phyloP scores from a whole-genome alignment of 1,284 basidiomycete genomes.

The Trametes polyzona region DNA sequence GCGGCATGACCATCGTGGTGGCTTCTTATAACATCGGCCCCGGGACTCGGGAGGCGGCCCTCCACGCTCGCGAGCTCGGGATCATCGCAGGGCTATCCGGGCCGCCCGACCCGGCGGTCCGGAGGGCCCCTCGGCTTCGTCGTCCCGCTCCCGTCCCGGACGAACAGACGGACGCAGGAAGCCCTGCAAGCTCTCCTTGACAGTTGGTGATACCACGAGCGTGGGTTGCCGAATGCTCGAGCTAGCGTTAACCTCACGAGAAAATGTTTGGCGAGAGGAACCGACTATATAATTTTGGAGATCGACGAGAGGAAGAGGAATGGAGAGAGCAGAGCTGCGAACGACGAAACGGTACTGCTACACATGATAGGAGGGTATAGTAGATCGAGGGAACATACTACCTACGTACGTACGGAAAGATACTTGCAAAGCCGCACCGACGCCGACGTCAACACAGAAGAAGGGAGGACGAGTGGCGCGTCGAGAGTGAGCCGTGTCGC shows the following conservation, averaged over 20 bases:
- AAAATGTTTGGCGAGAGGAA: too few relatives aligned
- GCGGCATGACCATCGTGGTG: constrained; percentile 9
- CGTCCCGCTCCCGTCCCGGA: not conserved
- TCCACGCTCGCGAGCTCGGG: not conserved
- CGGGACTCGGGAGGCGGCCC: not conserved
- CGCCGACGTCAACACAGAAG: not conserved
- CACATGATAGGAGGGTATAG: constrained; percentile 1
- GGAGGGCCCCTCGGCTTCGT: not conserved
- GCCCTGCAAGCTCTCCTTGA: not conserved
- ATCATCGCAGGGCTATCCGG: constrained; percentile 15
- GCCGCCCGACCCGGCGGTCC: constrained; percentile 15
- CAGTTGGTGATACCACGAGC: not conserved
- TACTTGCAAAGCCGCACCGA: too few relatives aligned
- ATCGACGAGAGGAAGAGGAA: not conserved
- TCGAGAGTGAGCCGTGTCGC: not conserved
- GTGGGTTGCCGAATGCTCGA: too few relatives aligned
- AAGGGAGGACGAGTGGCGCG: not conserved
- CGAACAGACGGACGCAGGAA: too few relatives aligned
- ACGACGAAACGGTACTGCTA: too few relatives aligned
- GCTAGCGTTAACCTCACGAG: too few relatives aligned
- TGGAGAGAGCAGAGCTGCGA: not conserved
- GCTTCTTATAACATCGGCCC: constrained; percentile 17
- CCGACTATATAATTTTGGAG: too few relatives aligned
- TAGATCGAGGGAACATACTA: too few relatives aligned
- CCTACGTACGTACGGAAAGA: not conserved